A percentile compares a stretch with the other conserved stretches of the same genome.
Conservation (phyloP, 192 early-diverging fungal genomes). For the Rhizoclosmatium sp. region DNA sequence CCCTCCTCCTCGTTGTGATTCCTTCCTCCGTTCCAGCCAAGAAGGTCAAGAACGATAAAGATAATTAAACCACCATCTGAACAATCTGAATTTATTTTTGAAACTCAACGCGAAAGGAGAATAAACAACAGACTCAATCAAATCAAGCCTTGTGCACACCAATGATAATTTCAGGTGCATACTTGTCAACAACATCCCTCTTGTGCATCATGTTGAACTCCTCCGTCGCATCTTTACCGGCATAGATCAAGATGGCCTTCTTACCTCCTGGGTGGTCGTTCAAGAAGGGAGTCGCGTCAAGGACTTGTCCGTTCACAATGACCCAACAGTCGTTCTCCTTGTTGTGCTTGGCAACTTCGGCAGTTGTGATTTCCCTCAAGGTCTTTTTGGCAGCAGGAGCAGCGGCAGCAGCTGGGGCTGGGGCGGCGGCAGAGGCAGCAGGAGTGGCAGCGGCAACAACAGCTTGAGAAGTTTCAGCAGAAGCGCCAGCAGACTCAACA, state of each 20-base stretch:
- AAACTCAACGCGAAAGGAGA: too few species aligned
- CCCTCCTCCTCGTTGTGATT: too few species aligned
- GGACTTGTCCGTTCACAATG: conserved; percentile 81
- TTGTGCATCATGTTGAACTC: conserved; percentile 81
- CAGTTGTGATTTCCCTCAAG: conserved; percentile 64
- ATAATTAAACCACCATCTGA: too few species aligned
- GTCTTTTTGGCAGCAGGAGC: conserved; percentile 44
- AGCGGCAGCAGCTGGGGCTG: conserved; percentile 49
- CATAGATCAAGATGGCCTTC: conserved; percentile 84
- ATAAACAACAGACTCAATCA: background rate
- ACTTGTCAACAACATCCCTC: conserved; percentile 77
- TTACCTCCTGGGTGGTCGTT: conserved; percentile 84
- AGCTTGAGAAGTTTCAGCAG: conserved; percentile 60
- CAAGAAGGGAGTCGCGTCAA: conserved; percentile 81
- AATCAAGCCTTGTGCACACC: conserved; percentile 38
- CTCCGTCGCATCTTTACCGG: conserved; percentile 84
- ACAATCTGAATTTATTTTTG: too few species aligned
- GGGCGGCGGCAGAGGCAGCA: conserved; percentile 33
- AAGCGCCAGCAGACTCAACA: conserved; percentile 62
- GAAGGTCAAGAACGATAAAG: too few species aligned
- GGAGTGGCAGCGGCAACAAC: conserved; percentile 44
- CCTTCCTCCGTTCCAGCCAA: too few species aligned
- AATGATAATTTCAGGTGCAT: conserved; percentile 62
- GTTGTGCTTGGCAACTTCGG: conserved; percentile 88
- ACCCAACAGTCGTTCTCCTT: conserved; percentile 86